A percentile compares a stretch with the other conserved stretches of the same genome.
Evolutionary conservation across 352 stramenopile species (phyloP).

Genomic region (Aphanomyces invadans): DNA sequence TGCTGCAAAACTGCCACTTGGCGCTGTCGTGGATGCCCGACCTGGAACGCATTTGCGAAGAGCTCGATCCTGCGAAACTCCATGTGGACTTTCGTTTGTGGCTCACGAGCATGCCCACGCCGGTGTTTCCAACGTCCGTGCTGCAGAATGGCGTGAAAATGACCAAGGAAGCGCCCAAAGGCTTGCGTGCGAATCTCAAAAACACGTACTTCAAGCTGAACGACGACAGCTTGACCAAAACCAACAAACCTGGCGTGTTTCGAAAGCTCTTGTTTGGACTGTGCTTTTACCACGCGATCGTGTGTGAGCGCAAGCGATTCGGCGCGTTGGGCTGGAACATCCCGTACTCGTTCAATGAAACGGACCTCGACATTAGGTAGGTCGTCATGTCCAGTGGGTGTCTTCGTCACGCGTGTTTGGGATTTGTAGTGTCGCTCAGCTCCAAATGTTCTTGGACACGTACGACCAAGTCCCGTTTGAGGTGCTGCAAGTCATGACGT

Average conservation of each 20-base stretch:
- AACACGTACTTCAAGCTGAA: slow-evolving; percentile 93
- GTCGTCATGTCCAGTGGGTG: no score
- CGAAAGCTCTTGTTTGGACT: slow-evolving; percentile 93
- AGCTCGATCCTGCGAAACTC: slow-evolving; percentile 34
- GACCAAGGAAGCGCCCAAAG: slow-evolving; percentile 94
- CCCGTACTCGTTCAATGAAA: slow-evolving; percentile 96
- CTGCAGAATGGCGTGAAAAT: slow-evolving; percentile 96
- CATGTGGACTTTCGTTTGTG: slow-evolving; percentile 74
- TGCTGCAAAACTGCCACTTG: slow-evolving; percentile 68
- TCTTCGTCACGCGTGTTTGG: no score
- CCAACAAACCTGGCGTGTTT: slow-evolving; percentile 82
- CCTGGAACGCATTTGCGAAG: slow-evolving; percentile 65
- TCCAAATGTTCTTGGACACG: slow-evolving; percentile 86
- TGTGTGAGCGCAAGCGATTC: slow-evolving; percentile 93
- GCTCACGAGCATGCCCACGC: slow-evolving; percentile 61
- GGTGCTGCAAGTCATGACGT: slow-evolving; percentile 89
- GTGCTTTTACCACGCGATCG: slow-evolving; percentile 85
- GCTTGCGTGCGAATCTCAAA: slow-evolving; percentile 88
- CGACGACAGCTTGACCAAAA: slow-evolving; percentile 76
- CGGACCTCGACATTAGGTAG: slow-evolving; percentile 84
- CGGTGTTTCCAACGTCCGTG: slow-evolving; percentile 82
- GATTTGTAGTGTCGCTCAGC: slow-evolving; percentile 50
- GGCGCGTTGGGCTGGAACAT: slow-evolving; percentile 95
- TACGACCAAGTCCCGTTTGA: slow-evolving; percentile 80
- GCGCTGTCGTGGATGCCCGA: slow-evolving; percentile 50